These are phyloP conservation scores for Plasmodium relictum DNA, from an alignment of 169 alveolate species.

Conservation along the genomic window DNA sequence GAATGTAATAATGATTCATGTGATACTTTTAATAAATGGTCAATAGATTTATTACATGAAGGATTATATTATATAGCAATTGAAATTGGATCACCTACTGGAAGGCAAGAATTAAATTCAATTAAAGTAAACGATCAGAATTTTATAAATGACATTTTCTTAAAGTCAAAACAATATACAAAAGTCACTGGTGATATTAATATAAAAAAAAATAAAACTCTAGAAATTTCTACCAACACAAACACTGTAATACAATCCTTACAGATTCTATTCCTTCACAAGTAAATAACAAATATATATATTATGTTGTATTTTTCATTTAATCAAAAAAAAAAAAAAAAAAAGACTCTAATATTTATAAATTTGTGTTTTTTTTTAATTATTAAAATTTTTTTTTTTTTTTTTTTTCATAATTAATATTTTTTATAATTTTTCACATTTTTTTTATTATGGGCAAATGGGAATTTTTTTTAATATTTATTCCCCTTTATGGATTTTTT, in stretches of 20 bases:
- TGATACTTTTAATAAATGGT: conserved; percentile 75
- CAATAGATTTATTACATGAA: conserved; percentile 65
- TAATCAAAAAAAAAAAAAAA: neutral
- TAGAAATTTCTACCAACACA: conserved; percentile 62
- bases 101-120: conserved; percentile 70
- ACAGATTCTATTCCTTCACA: conserved; percentile 63
- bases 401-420: neutral
- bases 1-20: conserved; percentile 56
- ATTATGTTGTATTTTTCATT: neutral
- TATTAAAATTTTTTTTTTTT: neutral
- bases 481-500: too few relatives aligned
- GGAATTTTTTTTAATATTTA: too few relatives aligned
- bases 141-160: conserved; percentile 65
- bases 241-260: conserved; percentile 74
- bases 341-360: neutral
- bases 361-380: neutral
- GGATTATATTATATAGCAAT: conserved; percentile 64
- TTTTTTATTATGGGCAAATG: too few relatives aligned
- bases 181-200: conserved; percentile 55
- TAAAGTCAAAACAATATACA: conserved; percentile 69
- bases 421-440: neutral
- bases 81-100: conserved; percentile 78
- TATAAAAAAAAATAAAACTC: conserved; percentile 33
- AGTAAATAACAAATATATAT: neutral
- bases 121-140: conserved; percentile 64